Percentiles rank a stretch among this genome's conserved stretches.
Evolutionary conservation across 2,329 filamentous ascomycete genomes (phyloP).

Genomic region (Lasiodiplodia sp.): DNA sequence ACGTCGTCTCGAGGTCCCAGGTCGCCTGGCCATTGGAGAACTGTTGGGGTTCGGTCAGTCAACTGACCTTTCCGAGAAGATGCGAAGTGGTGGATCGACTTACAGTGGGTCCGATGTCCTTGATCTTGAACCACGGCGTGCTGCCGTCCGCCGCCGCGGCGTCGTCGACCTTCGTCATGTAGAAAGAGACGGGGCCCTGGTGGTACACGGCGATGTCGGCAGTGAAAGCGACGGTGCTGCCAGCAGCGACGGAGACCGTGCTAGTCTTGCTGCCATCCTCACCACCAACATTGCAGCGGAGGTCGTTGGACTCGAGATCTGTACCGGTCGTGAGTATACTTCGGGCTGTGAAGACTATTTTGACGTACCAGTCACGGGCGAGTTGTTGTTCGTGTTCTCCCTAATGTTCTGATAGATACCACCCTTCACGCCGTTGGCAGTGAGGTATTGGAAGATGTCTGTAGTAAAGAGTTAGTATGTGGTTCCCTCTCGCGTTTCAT

Average conservation of each 20-base stretch:
- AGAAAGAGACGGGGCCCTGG: slow-evolving; percentile 48
- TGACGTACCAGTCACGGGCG: slow-evolving; percentile 41
- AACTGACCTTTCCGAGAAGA: neutral
- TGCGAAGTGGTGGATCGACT: neutral
- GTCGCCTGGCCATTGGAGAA: slow-evolving; percentile 44
- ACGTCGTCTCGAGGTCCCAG: slow-evolving; percentile 41
- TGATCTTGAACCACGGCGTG: slow-evolving; percentile 49
- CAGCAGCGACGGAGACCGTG: slow-evolving; percentile 46
- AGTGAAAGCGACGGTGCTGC: slow-evolving; percentile 44
- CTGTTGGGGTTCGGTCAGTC: slow-evolving; percentile 20
- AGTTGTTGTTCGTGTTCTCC: slow-evolving; percentile 48
- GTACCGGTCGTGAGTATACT: neutral
- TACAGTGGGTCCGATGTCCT: slow-evolving; percentile 45
- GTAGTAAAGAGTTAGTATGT: slow-evolving; percentile 19
- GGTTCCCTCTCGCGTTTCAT: neutral
- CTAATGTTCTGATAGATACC: slow-evolving; percentile 46
- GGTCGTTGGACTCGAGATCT: slow-evolving; percentile 39
- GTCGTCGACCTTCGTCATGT: slow-evolving; percentile 46
- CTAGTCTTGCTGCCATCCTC: slow-evolving; percentile 39
- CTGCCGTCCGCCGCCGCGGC: slow-evolving; percentile 46
- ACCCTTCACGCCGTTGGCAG: slow-evolving; percentile 46
- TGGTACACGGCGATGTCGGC: slow-evolving; percentile 49
- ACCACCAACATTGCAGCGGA: slow-evolving; percentile 48
- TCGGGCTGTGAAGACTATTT: neutral
- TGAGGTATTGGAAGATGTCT: slow-evolving; percentile 50